Evolutionary conservation across 1,139 yeast genomes (phyloP).

Genomic region (Scheffersomyces illinoinensis): DNA sequence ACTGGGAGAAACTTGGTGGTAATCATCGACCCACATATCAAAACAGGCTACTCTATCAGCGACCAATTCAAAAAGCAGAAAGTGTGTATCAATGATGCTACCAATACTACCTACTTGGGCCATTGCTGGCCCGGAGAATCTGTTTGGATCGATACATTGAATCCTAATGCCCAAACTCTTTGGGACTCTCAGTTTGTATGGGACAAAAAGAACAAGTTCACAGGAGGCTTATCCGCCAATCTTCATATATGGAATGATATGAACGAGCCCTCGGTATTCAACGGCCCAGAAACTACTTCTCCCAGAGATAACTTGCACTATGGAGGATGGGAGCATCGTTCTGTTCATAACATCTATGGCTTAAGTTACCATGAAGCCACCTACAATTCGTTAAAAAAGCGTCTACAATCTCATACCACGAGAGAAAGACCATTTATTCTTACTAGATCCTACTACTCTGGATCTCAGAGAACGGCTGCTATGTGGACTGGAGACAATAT

Average conservation of each 20-base stretch:
- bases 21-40: conserved; percentile 90
- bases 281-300: conserved; percentile 91
- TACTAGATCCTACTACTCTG: conserved; percentile 84
- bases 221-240: conserved; percentile 57
- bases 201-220: conserved; percentile 24
- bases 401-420: conserved; percentile 42
- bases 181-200: conserved; percentile 52
- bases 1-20: conserved; percentile 82
- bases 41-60: conserved; percentile 67
- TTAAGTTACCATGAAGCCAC: conserved; percentile 80
- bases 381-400: conserved; percentile 56
- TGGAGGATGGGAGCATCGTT: conserved; percentile 87
- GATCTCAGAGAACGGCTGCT: conserved; percentile 89
- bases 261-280: conserved; percentile 95
- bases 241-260: conserved; percentile 94
- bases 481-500: conserved; percentile 98
- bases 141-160: conserved; percentile 85
- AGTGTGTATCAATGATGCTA: conserved; percentile 40
- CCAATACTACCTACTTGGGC: conserved; percentile 59
- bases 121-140: conserved; percentile 99
- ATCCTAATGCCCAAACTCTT: conserved; percentile 57
- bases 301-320: conserved; percentile 78
- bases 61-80: conserved; percentile 43
- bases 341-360: conserved; percentile 86
- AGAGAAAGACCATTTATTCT: conserved; percentile 82